These are phyloP conservation scores for Thozetella sp. DNA, from an alignment of 495 filamentous ascomycete genomes.

Conservation along the genomic window DNA sequence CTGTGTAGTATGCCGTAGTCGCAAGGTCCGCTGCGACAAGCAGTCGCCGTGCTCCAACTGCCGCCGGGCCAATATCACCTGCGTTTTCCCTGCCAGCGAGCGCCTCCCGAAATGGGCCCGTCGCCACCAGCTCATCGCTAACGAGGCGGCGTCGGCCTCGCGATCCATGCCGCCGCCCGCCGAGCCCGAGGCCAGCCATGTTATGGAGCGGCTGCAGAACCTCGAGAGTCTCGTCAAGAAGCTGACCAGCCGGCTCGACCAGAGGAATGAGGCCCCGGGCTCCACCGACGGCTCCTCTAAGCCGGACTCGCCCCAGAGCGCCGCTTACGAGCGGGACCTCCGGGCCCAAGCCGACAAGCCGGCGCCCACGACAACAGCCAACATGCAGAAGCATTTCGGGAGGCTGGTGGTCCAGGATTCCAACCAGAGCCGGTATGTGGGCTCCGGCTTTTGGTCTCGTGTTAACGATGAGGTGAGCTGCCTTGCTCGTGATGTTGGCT, in stretches of 20 bases:
- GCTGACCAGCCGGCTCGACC: constrained; percentile 51
- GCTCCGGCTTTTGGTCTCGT: constrained; percentile 56
- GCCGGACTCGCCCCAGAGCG: constrained; percentile 14
- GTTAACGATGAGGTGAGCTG: constrained; percentile 55
- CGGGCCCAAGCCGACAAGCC: constrained; percentile 4
- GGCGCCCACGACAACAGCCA: constrained; percentile 8
- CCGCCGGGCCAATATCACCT: constrained; percentile 56
- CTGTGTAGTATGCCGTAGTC: constrained; percentile 53
- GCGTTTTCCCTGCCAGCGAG: constrained; percentile 49
- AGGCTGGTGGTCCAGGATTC: constrained; percentile 42
- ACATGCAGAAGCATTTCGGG: constrained; percentile 36
- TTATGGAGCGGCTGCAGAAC: constrained; percentile 53
- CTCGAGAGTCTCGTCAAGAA: constrained; percentile 59
- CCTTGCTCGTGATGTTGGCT: too few species aligned
- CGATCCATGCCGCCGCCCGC: too few species aligned
- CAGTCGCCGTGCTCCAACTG: constrained; percentile 60
- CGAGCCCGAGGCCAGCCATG: constrained; percentile 24
- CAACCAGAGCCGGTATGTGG: constrained; percentile 46
- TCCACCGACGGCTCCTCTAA: constrained; percentile 8
- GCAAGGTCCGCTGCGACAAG: constrained; percentile 67
- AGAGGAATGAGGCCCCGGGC: constrained; percentile 30
- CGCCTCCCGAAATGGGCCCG: constrained; percentile 54
- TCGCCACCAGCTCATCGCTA: constrained; percentile 36
- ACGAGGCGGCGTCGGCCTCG: constrained; percentile 20
- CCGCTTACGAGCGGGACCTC: constrained; percentile 16